Conservation (phyloP, 768 basidiomycete species). For the Amanita subjunquillea region DNA sequence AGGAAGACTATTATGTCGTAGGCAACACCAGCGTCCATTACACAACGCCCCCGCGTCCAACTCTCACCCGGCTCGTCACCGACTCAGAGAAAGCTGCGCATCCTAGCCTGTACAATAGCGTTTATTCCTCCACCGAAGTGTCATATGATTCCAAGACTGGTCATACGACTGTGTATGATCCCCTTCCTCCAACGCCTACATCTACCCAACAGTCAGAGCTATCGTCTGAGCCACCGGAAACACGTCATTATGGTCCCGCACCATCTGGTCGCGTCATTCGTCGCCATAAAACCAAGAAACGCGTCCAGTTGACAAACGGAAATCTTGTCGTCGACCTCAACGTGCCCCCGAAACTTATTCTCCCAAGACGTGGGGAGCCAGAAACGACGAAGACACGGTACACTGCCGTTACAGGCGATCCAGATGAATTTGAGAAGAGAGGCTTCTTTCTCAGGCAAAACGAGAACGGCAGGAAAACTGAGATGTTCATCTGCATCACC, state of each 20-base stretch:
- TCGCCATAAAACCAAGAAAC: constrained; percentile 66
- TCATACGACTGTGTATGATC: constrained; percentile 28
- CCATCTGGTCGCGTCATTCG: constrained; percentile 71
- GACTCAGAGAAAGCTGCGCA: constrained; percentile 30
- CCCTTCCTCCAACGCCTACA: constrained; percentile 30
- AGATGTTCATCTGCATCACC: constrained; percentile 89
- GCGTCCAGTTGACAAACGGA: constrained; percentile 77
- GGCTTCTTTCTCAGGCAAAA: constrained; percentile 84
- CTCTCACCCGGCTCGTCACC: neutral
- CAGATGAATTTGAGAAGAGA: constrained; percentile 79
- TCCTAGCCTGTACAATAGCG: constrained; percentile 12
- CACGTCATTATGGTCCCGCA: constrained; percentile 82
- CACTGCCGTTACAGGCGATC: constrained; percentile 90
- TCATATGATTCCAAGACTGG: constrained; percentile 14
- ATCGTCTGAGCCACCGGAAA: constrained; percentile 46
- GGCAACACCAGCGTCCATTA: constrained; percentile 48
- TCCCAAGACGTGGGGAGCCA: constrained; percentile 59
- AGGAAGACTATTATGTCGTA: constrained; percentile 58
- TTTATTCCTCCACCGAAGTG: constrained; percentile 17
- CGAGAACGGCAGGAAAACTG: constrained; percentile 69
- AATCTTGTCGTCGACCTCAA: constrained; percentile 79
- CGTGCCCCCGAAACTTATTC: constrained; percentile 75
- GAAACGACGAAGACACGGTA: constrained; percentile 71
- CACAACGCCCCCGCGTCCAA: constrained; percentile 25
- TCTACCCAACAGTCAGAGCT: constrained; percentile 23